These are phyloP conservation scores for Aspergillus brasiliensis DNA, from an alignment of 2,329 filamentous ascomycete species.

Conservation along the genomic window DNA sequence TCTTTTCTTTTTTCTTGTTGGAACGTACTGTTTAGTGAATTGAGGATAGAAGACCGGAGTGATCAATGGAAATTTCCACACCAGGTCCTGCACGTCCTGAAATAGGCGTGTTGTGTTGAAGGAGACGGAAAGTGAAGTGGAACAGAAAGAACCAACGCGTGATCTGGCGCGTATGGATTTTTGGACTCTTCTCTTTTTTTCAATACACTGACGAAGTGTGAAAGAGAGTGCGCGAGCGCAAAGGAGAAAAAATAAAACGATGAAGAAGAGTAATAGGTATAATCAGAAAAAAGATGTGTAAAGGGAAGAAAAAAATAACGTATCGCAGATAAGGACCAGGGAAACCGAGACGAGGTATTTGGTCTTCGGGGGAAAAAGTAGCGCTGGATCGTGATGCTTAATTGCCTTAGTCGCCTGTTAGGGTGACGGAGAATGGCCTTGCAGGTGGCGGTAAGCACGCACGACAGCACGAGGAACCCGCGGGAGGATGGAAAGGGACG, in stretches of 20 bases:
- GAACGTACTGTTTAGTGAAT: slow-evolving; percentile 25
- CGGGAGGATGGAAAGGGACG: slow-evolving; percentile 27
- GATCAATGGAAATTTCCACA: neutral
- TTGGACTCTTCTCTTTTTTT: slow-evolving; percentile 4
- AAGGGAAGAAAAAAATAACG: slow-evolving; percentile 3
- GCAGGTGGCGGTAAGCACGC: slow-evolving; percentile 38
- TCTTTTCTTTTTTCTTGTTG: slow-evolving; percentile 9
- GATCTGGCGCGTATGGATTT: slow-evolving; percentile 13
- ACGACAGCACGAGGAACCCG: slow-evolving; percentile 38
- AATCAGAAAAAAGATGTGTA: slow-evolving; percentile 4
- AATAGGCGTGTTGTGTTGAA: neutral
- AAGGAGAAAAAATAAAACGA: slow-evolving; percentile 2
- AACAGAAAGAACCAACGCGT: slow-evolving; percentile 20
- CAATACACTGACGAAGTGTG: slow-evolving; percentile 9
- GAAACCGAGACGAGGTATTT: neutral
- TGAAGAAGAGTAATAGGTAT: neutral
- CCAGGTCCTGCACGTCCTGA: slow-evolving; percentile 1
- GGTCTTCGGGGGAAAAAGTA: slow-evolving; percentile 12
- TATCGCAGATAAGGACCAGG: slow-evolving; percentile 16
- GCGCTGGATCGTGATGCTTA: slow-evolving; percentile 40
- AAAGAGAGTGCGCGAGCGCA: slow-evolving; percentile 6
- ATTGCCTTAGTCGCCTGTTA: slow-evolving; percentile 42
- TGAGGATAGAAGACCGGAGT: neutral
- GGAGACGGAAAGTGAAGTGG: neutral
- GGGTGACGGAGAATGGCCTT: slow-evolving; percentile 38